Conservation (phyloP, 331 rosid species). For the Malus hybrid region DNA sequence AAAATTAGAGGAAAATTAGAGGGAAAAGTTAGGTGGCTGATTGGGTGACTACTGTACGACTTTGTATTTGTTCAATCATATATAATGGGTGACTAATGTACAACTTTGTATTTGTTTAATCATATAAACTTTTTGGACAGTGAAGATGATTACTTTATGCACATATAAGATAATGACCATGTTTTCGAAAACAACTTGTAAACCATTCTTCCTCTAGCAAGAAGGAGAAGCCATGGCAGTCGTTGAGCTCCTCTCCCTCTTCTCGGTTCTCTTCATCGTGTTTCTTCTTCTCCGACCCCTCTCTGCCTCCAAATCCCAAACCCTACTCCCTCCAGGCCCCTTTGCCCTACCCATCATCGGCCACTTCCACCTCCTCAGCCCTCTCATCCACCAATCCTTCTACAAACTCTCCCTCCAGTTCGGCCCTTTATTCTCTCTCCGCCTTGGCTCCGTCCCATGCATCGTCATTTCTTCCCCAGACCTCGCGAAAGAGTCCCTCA, state of each 20-base stretch:
- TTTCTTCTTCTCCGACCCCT: not conserved
- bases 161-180: not conserved
- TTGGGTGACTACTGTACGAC: no score
- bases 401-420: slow-evolving; percentile 22
- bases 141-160: not conserved
- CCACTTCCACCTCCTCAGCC: slow-evolving; percentile 54
- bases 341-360: slow-evolving; percentile 29
- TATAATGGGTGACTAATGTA: no score
- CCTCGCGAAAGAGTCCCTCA: slow-evolving; percentile 42
- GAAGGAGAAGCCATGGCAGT: not conserved
- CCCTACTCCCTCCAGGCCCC: slow-evolving; percentile 23
- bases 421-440: slow-evolving; percentile 45
- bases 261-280: slow-evolving; percentile 7
- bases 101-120: no score
- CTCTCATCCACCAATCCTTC: slow-evolving; percentile 42
- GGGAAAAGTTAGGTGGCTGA: no score
- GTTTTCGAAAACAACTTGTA: not conserved
- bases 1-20: no score
- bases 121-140: no score
- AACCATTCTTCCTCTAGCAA: not conserved
- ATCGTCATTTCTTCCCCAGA: slow-evolving; percentile 26
- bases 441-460: slow-evolving; percentile 35
- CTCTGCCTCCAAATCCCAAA: not conserved
- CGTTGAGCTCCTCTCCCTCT: not conserved
- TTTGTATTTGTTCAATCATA: no score